Base-by-base conservation (phyloP, 2,329 filamentous ascomycete genomes). In the Aspergillus flavus region DNA sequence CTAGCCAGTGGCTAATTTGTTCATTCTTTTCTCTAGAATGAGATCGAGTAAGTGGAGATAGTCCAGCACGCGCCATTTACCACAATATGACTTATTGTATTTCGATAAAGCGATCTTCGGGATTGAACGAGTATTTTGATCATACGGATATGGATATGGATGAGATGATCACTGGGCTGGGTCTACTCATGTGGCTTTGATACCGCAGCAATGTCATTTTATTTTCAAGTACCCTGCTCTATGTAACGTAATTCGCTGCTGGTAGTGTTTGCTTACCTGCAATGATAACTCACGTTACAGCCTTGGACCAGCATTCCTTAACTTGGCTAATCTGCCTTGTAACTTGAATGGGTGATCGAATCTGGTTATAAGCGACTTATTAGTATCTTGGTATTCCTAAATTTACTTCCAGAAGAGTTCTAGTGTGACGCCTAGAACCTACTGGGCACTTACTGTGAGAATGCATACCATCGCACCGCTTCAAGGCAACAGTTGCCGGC, bases 11-110 rank as follows among this genome's bases (percentile, higher is more conserved):
- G n/a, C 32, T 39, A 55, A 55, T 39, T 55, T 36, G 34, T 28
- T 41, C 41, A 6, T n/a, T 9, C 19, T 19, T 46, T 12, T 36
- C 34, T 50, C 21, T 14, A 66, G 61, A 50, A 58, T 43, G 64
- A 67, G 11, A 61, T 66, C 12, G 54, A 53, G 64, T 64, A 61
- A 57, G 59, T 43, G 28, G 48, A 55, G 30, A 28, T 9, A 41
- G 19, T 41, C 19, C 16, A 41, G 16, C 4, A 19, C 2, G 39
- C 39, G 6, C 14, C 23, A 19, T 19, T 28, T 32, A 6, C 16
- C 48, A 30, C 28, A 21, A 2, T 19, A 5, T 32, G 28, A 32
- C 48, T 32, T 32, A 52, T 1, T 3, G 14, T 19, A 30, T 12
- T 32, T 4, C 4, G 3, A 11, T 12, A n/a, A 11, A 64, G 62